These are phyloP conservation scores for Rutstroemia sydowiana DNA, from an alignment of 2,329 filamentous ascomycete genomes.

Conservation along the genomic window DNA sequence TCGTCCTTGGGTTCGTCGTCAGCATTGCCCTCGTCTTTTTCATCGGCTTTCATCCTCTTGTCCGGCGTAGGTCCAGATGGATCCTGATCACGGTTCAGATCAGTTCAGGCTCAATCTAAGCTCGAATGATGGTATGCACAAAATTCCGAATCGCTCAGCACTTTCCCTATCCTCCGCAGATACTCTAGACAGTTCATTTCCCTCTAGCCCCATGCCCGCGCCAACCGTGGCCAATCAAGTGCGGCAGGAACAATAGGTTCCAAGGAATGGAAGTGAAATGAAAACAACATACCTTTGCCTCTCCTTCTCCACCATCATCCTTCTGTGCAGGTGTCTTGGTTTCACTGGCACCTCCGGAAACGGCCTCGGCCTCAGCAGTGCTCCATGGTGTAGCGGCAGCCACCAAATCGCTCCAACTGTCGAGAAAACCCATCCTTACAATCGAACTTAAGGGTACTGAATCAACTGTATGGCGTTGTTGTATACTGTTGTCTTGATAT, in stretches of 20 bases:
- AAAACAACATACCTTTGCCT: slow-evolving; percentile 13
- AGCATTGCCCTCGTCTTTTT: slow-evolving; percentile 29
- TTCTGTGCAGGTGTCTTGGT: slow-evolving; percentile 42
- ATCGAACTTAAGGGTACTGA: slow-evolving; percentile 11
- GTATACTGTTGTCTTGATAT: slow-evolving; percentile 5
- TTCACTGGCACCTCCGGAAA: slow-evolving; percentile 10
- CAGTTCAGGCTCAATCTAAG: neutral
- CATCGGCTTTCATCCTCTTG: slow-evolving; percentile 25
- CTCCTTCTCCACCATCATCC: slow-evolving; percentile 39
- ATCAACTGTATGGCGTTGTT: slow-evolving; percentile 11
- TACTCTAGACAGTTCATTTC: neutral
- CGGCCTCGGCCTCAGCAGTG: slow-evolving; percentile 56
- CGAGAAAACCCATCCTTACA: slow-evolving; percentile 56
- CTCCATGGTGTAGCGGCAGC: slow-evolving; percentile 60
- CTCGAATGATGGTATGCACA: neutral
- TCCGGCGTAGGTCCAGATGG: slow-evolving; percentile 14
- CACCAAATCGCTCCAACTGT: slow-evolving; percentile 55
- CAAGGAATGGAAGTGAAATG: neutral
- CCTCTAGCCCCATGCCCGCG: neutral
- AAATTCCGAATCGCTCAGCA: neutral
- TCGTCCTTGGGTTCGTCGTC: slow-evolving; percentile 32
- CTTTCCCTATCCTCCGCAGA: neutral
- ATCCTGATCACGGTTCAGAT: slow-evolving; percentile 12
- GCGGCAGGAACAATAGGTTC: no score
- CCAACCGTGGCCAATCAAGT: neutral